Evolutionary conservation across 2,329 filamentous ascomycete genomes (phyloP).

Genomic region (Clarireedia monteithiana): DNA sequence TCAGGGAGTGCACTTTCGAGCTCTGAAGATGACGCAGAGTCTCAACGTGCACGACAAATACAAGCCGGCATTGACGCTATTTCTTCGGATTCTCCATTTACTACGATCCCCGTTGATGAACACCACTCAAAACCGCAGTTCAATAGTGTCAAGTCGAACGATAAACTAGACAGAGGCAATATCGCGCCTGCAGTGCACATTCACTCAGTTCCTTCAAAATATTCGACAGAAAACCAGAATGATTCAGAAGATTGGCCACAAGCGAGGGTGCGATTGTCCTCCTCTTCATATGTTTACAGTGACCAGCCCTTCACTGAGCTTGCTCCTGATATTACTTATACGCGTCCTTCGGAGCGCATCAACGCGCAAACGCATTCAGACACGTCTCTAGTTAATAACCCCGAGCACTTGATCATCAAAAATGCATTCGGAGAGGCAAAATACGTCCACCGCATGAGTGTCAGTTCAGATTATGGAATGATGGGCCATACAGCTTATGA

Average conservation of each 20-base stretch:
- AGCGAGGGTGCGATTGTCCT: too few species aligned
- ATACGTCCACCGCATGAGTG: not conserved
- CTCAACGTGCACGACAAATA: not conserved
- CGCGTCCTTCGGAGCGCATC: not conserved
- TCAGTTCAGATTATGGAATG: not conserved
- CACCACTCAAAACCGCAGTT: too few species aligned
- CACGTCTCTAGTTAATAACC: not conserved
- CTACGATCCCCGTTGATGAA: too few species aligned
- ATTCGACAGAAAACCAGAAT: too few species aligned
- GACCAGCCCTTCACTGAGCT: too few species aligned
- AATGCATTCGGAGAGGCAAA: not conserved
- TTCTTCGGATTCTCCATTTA: not conserved
- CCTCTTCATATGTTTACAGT: too few species aligned
- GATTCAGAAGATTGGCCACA: too few species aligned
- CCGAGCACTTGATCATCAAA: not conserved
- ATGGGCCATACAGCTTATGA: not conserved
- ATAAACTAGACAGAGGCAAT: too few species aligned
- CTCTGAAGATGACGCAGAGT: not conserved
- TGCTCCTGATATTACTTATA: not conserved
- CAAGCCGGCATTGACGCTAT: not conserved
- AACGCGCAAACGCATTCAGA: not conserved
- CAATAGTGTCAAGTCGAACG: too few species aligned
- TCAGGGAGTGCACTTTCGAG: too few species aligned
- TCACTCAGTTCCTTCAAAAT: too few species aligned
- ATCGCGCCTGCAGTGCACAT: too few species aligned